Evolutionary conservation across 441 rosid species (phyloP).

Genomic region (Syzygium malaccense): DNA sequence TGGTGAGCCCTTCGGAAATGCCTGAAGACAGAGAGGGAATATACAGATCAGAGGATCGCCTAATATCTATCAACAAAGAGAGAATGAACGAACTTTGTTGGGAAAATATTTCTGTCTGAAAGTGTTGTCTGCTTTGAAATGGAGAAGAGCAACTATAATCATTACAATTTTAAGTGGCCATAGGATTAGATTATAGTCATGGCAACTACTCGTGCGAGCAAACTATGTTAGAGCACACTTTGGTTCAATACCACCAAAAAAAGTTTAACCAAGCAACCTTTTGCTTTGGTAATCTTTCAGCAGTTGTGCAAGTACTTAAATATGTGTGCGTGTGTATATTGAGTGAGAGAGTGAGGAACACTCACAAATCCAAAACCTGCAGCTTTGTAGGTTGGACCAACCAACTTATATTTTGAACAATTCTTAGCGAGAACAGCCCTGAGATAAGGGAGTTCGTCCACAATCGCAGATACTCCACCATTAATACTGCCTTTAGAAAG

Average conservation of each 20-base stretch:
- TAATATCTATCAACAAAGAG: not conserved
- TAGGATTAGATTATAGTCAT: not conserved
- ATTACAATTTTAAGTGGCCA: not conserved
- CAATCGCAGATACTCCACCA: conserved; percentile 25
- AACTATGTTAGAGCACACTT: not conserved
- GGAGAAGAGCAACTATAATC: not conserved
- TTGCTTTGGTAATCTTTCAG: not conserved
- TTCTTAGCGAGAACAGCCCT: conserved; percentile 24
- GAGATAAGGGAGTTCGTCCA: conserved; percentile 36
- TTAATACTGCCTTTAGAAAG: conserved; percentile 11
- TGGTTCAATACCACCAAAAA: not conserved
- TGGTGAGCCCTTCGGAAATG: conserved; percentile 3
- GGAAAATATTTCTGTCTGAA: not conserved
- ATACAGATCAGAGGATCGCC: not conserved
- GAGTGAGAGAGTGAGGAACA: not conserved
- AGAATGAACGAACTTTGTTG: not conserved
- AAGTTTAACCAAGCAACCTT: not conserved
- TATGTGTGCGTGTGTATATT: not conserved
- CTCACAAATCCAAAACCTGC: conserved; percentile 59
- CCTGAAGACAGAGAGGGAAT: not conserved
- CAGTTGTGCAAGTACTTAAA: not conserved
- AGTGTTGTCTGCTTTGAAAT: not conserved
- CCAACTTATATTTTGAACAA: conserved; percentile 30
- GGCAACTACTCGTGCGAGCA: not conserved
- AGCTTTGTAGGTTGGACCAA: conserved; percentile 36